These are phyloP conservation scores for Leccinum olivaceopallidum DNA, from an alignment of 768 basidiomycete species.

Conservation along the genomic window DNA sequence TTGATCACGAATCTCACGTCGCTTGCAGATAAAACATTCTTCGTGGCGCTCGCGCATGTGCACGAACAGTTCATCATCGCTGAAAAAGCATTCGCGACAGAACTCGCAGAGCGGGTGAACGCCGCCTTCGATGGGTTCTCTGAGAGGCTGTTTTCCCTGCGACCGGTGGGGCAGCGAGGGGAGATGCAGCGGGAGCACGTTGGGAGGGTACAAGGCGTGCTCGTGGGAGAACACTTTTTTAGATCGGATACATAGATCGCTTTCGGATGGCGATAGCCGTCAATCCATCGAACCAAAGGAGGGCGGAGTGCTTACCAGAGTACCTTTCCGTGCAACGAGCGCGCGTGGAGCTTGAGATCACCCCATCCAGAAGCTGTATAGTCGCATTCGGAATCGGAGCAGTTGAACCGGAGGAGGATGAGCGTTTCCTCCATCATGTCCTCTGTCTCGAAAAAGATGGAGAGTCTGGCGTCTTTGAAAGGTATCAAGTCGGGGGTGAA, in stretches of 20 bases:
- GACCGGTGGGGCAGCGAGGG: conserved; percentile 60
- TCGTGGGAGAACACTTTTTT: conserved; percentile 98
- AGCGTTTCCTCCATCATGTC: conserved; percentile 97
- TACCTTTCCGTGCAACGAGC: conserved; percentile 69
- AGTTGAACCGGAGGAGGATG: conserved; percentile 91
- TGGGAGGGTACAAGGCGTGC: conserved; percentile 76
- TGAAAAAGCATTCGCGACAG: conserved; percentile 88
- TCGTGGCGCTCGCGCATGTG: conserved; percentile 96
- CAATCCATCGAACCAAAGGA: not conserved
- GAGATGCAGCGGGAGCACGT: conserved; percentile 68
- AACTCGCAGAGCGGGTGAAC: conserved; percentile 83
- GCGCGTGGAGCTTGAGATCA: conserved; percentile 83
- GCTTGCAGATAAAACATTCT: conserved; percentile 94
- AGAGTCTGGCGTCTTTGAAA: conserved; percentile 70
- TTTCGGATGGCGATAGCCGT: conserved; percentile 27
- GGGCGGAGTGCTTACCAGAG: conserved; percentile 62
- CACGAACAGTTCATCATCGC: conserved; percentile 89
- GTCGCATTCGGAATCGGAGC: conserved; percentile 81
- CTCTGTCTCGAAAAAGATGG: conserved; percentile 82
- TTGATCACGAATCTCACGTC: conserved; percentile 74
- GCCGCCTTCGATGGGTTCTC: conserved; percentile 67
- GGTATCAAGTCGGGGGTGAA: conserved; percentile 56
- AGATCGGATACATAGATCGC: conserved; percentile 82
- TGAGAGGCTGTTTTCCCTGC: conserved; percentile 38
- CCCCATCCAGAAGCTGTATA: conserved; percentile 88